phyloP scores from a whole-genome alignment of 192 early-diverging fungal species.

The Phlyctochytrium arcticum region DNA sequence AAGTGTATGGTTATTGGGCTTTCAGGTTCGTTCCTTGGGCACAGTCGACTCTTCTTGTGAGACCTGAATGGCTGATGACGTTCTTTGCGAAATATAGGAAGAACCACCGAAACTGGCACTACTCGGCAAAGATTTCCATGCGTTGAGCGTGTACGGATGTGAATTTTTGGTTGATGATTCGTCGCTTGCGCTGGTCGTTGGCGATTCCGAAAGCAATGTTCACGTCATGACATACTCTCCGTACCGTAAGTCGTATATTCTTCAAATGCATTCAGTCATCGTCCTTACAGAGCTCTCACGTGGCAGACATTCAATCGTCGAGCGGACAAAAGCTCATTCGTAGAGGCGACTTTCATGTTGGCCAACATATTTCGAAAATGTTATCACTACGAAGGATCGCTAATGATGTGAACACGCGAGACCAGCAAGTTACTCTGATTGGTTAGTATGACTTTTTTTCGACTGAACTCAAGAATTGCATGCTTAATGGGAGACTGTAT shows the following conservation, averaged over 20 bases:
- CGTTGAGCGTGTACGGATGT: constrained; percentile 65
- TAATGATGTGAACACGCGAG: too few relatives aligned
- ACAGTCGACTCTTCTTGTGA: too few relatives aligned
- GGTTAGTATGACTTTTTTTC: constrained; percentile 1
- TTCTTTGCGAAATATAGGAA: too few relatives aligned
- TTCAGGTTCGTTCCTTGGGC: constrained; percentile 65
- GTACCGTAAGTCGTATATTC: constrained; percentile 55
- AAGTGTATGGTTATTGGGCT: constrained; percentile 84
- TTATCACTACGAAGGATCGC: too few relatives aligned
- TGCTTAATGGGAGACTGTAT: constrained; percentile 14
- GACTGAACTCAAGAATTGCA: not conserved
- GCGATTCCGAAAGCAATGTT: constrained; percentile 78
- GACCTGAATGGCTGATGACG: too few relatives aligned
- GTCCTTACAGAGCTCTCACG: not conserved
- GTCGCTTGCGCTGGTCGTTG: constrained; percentile 69
- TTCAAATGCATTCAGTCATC: not conserved
- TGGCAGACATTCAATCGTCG: constrained; percentile 77
- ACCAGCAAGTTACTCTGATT: constrained; percentile 12
- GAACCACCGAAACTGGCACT: constrained; percentile 84
- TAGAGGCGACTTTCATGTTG: constrained; percentile 83
- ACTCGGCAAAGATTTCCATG: constrained; percentile 85
- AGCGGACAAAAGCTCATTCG: constrained; percentile 85
- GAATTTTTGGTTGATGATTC: constrained; percentile 79
- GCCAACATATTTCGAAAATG: constrained; percentile 68
- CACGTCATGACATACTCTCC: constrained; percentile 84